phyloP scores from a whole-genome alignment of 2,329 filamentous ascomycete genomes.

The Sphaerostilbella broomeana region DNA sequence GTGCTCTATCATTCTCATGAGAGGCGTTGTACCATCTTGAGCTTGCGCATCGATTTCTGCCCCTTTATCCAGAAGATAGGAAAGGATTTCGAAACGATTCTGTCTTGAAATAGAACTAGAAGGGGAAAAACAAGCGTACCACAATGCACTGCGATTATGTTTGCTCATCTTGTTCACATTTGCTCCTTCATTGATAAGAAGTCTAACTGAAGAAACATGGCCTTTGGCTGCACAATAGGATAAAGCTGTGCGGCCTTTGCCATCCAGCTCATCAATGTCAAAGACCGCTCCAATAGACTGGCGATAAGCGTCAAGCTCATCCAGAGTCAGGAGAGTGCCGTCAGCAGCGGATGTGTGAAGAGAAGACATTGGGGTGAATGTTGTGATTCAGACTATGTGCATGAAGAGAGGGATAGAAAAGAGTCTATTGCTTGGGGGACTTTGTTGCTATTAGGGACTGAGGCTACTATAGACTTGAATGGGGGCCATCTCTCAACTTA shows the following conservation, averaged over 20 bases:
- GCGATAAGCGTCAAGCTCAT: not conserved
- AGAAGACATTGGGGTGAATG: constrained; percentile 5
- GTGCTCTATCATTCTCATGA: constrained; percentile 8
- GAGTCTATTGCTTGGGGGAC: no score
- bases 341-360: constrained; percentile 1
- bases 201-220: constrained; percentile 3
- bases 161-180: constrained; percentile 3
- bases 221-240: not conserved
- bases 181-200: not conserved
- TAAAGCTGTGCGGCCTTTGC: constrained; percentile 2
- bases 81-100: not conserved
- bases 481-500: no score
- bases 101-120: constrained; percentile 1
- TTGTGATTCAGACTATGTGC: no score
- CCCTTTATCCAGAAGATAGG: not conserved
- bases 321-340: not conserved
- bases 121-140: not conserved
- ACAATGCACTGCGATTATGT: constrained; percentile 1
- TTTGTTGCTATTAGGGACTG: no score
- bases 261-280: constrained; percentile 1
- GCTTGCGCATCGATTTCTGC: constrained; percentile 4
- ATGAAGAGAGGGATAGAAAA: no score
- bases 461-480: no score
- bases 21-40: not conserved
- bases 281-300: not conserved